Conservation (phyloP, 179 eudicot species). For the Sideroxylon spinosum region DNA sequence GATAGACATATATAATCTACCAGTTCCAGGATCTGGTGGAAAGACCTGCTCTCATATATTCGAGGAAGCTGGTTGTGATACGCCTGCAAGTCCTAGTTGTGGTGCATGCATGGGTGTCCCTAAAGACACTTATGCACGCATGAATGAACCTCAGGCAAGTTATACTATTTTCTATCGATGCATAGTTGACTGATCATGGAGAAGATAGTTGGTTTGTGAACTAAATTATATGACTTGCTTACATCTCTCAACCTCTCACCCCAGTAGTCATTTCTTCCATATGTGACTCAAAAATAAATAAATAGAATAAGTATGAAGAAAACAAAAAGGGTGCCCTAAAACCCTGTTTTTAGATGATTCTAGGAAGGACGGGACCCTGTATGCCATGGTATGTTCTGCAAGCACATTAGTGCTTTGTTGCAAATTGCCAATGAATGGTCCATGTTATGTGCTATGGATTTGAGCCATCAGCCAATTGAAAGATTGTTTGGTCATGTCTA, state of each 20-base stretch:
- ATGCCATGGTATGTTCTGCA: too few species aligned
- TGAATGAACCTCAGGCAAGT: constrained; percentile 89
- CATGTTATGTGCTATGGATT: too few species aligned
- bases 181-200: neutral
- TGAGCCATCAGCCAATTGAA: too few species aligned
- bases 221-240: neutral
- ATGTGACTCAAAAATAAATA: too few species aligned
- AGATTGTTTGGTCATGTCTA: too few species aligned
- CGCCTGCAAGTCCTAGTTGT: constrained; percentile 95
- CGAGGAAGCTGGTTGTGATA: constrained; percentile 98
- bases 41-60: constrained; percentile 97
- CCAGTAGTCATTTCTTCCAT: neutral
- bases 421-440: too few species aligned
- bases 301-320: too few species aligned
- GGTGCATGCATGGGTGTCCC: constrained; percentile 99
- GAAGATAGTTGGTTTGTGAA: neutral
- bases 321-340: too few species aligned
- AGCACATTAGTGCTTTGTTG: too few species aligned
- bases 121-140: constrained; percentile 89
- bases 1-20: constrained; percentile 86
- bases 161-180: too few species aligned
- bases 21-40: constrained; percentile 98
- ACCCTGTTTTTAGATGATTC: too few species aligned
- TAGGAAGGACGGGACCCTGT: too few species aligned
- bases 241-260: neutral